Evolutionary conservation across 2,329 filamentous ascomycete species (phyloP).

Genomic region (Celoporthe dispersa): DNA sequence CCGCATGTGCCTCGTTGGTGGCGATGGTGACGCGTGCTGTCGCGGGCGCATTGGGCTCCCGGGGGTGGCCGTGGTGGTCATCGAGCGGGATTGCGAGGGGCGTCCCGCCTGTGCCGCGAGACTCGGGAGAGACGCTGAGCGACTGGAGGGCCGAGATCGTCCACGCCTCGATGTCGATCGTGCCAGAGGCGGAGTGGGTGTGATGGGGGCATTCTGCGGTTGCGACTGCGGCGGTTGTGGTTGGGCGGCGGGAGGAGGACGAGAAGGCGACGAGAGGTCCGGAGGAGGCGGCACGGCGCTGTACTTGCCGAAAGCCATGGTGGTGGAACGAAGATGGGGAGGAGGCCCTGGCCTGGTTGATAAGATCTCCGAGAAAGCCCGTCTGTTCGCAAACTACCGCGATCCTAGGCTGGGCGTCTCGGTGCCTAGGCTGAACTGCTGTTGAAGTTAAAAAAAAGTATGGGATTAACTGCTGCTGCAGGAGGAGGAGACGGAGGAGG

Average conservation of each 20-base stretch:
- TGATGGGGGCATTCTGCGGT: slow-evolving; percentile 32
- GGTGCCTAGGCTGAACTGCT: neutral
- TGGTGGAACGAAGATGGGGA: slow-evolving; percentile 5
- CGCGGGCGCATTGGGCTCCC: slow-evolving; percentile 35
- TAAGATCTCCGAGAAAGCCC: neutral
- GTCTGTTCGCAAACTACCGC: neutral
- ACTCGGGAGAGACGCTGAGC: slow-evolving; percentile 57
- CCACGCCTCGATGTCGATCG: slow-evolving; percentile 70
- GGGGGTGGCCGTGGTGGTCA: slow-evolving; percentile 45
- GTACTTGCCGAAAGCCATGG: slow-evolving; percentile 40
- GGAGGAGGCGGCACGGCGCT: slow-evolving; percentile 40
- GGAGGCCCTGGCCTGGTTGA: neutral
- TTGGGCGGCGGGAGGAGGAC: neutral
- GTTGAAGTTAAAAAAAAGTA: neutral
- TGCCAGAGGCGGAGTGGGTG: slow-evolving; percentile 37
- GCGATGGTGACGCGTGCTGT: slow-evolving; percentile 30
- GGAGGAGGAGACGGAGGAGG: neutral
- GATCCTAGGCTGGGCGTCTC: neutral
- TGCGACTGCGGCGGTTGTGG: slow-evolving; percentile 15
- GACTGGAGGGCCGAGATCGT: slow-evolving; percentile 62
- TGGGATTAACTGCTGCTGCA: neutral
- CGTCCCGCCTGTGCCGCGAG: slow-evolving; percentile 59
- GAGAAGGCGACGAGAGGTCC: slow-evolving; percentile 13
- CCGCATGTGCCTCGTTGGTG: slow-evolving; percentile 29
- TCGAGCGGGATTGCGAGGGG: slow-evolving; percentile 79